Base-by-base conservation (phyloP, 371 early-diverging fungal species). In the Cladochytrium tenue region DNA sequence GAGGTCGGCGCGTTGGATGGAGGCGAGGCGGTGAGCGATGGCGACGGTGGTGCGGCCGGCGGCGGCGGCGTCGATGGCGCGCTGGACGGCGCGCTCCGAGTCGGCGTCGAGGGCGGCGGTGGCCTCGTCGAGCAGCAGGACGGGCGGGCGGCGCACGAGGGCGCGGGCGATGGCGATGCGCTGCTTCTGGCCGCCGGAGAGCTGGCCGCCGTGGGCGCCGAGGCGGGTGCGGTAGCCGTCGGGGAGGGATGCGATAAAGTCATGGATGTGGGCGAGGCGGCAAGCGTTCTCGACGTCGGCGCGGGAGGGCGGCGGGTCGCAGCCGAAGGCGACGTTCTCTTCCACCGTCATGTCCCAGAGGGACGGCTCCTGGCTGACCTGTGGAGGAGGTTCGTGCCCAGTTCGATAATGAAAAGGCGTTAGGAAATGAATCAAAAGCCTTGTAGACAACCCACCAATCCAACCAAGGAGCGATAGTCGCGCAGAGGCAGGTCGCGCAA, bases 31-130 rank as follows among this genome's bases (percentile, higher is more conserved):
- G 66, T 83, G 84, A 31, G 84, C 84, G 63, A 83, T 87, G 71
- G 95, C 95, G 55, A 96, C 68, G 1, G 96, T 94, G 0, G 92
- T 89, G 2, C 97, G 96, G 0, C 97, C 95, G 73, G 96, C 98
- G 66, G 95, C 96, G 32, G 93, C 92, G 63, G 92, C 87, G 69
- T 92, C 91, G 25, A 97, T 76, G 0, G 94, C 95, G 56, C 85
- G 85, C 69, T 96, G 93, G 4, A 98, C 93, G 32, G 91, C 72
- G 62, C 86, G 88, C 75, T 99, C 98, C 27, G 89, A 88, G 66
- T 92, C 88, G 2, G 77, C 67, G 71, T 88, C 86, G 13, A 89
- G 64, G 23, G 86, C 83, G 26, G 82, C 77, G 5, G 88, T 87
- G 0, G 87, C 78, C 60, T 87, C 87, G 63, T 81, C 82, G 32